Conservation (phyloP, 148 eudicot genomes). For the Polygonum maritimum region DNA sequence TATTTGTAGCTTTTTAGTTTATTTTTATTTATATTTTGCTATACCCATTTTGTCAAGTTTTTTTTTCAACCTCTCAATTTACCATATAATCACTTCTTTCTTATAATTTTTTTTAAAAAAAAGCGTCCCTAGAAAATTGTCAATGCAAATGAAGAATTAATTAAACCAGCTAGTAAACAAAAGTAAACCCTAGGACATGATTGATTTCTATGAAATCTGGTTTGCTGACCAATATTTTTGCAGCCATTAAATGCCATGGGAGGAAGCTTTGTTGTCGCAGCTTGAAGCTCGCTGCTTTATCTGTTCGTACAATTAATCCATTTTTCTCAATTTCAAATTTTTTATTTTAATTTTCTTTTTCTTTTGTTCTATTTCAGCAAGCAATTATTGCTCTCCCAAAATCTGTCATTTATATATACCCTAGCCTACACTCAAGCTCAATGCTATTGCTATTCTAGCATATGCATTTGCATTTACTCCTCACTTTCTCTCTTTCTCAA, state of each 20-base stretch:
- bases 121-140: not conserved
- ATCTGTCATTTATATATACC: not conserved
- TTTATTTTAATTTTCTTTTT: not conserved
- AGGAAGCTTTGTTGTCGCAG: not conserved
- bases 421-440: not conserved
- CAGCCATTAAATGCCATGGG: constrained; percentile 8
- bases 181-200: not conserved
- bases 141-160: not conserved
- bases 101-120: too few species aligned
- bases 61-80: too few species aligned
- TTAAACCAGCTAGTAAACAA: not conserved
- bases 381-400: not conserved
- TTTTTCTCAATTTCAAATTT: not conserved
- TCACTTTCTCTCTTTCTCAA: not conserved
- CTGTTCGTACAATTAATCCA: not conserved
- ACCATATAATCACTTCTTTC: too few species aligned
- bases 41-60: too few species aligned
- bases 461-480: not conserved
- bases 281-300: constrained; percentile 5
- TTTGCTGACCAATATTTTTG: not conserved
- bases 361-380: not conserved
- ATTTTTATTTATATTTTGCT: too few species aligned
- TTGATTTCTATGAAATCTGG: not conserved
- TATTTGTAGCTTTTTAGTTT: too few species aligned
- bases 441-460: not conserved